A percentile compares a stretch with the other conserved stretches of the same genome.
phyloP scores from a whole-genome alignment of 2,329 filamentous ascomycete species.

The Aphanocladium album region DNA sequence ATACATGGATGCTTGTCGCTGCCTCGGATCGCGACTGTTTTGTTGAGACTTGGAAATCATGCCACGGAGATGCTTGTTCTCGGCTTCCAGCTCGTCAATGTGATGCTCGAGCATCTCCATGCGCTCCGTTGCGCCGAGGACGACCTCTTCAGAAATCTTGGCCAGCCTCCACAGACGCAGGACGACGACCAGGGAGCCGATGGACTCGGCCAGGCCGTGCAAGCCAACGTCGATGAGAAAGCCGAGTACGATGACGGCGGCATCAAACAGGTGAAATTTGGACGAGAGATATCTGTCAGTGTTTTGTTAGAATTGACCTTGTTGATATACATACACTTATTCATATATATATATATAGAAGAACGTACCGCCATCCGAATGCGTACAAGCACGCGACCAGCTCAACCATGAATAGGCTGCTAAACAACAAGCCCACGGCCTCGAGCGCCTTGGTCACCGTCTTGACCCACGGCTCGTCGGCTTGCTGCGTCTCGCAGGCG shows the following conservation, averaged over 20 bases:
- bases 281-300: constrained; percentile 53
- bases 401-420: constrained; percentile 60
- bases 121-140: constrained; percentile 56
- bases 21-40: not conserved
- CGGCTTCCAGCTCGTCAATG: constrained; percentile 47
- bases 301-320: too few relatives aligned
- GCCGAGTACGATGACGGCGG: constrained; percentile 54
- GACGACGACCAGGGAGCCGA: constrained; percentile 61
- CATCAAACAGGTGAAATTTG: constrained; percentile 61
- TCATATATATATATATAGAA: too few relatives aligned
- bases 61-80: constrained; percentile 29
- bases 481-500: constrained; percentile 40
- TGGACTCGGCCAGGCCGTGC: constrained; percentile 55
- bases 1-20: not conserved
- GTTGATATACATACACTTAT: too few relatives aligned
- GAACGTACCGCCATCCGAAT: constrained; percentile 54
- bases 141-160: constrained; percentile 66
- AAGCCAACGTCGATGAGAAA: constrained; percentile 59
- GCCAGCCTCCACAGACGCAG: constrained; percentile 64
- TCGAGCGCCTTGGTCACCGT: constrained; percentile 37
- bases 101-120: constrained; percentile 52
- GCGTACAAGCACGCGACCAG: constrained; percentile 54
- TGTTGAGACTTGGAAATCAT: not conserved
- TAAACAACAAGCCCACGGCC: constrained; percentile 53
- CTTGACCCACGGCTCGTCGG: constrained; percentile 37